Base-by-base conservation (phyloP, 768 basidiomycete species). In the Collybia sp. region DNA sequence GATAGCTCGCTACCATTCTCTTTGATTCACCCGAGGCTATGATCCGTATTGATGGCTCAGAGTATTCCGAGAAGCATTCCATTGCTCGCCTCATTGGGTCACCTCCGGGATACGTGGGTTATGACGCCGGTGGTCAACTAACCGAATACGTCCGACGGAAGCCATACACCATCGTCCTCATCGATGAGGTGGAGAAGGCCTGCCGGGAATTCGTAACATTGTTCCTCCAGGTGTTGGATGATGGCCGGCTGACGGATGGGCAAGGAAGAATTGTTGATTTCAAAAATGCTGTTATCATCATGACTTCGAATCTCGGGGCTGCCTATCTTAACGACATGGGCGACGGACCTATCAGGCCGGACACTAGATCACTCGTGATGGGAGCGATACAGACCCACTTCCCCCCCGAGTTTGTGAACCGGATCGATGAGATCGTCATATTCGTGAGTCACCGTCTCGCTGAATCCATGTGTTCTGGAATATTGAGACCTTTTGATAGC, bases 71-170 rank as follows among this genome's bases (percentile, higher is more conserved):
- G 56, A 77, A 76, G 49, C 75, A 78, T 46, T 73, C 72, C 2
- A 76, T 78, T 43, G 71, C 75, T 30, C 67, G 75, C 12, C 68
- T 78, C 36, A 77, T 77, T 36, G 75, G 76, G 19, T 70, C 74
- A 50, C 88, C 88, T 45, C 87, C 88, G 43, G 88, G 94, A 33
- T 97, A 95, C 60, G 85, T 97, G 35, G 95, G 94, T 1, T 82
- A 95, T 61, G 92, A 95, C 56, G 75, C 82, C 30, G 89, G 90
- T 9, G 90, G 93, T 8, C 92, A 94, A 60, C 75, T 96, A 40
- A 95, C 93, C 2, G 93, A 96, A 68, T 93, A 93, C 55, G 83
- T 95, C 42, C 81, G 93, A 42, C 81, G 93, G 49, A 89, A 92
- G 61, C 93, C 93, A 1, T 96, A 94, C 62, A 81, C 78, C 48